phyloP scores from a whole-genome alignment of 2,329 filamentous ascomycete species.

The Alternaria incomplexa region DNA sequence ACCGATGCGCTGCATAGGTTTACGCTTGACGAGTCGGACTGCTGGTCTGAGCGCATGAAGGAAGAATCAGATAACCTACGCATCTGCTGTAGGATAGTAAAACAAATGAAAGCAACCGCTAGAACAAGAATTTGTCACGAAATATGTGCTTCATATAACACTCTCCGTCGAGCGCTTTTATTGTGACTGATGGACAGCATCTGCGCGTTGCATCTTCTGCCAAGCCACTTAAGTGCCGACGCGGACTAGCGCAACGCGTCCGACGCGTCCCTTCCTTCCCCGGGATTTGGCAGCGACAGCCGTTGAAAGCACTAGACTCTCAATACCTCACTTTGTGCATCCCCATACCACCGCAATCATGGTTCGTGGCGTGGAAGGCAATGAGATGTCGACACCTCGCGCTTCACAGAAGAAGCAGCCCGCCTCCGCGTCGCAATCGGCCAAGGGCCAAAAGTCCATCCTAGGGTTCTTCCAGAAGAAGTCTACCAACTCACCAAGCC shows the following conservation, averaged over 20 bases:
- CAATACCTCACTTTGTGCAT: background rate
- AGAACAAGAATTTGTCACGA: background rate
- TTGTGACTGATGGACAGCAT: background rate
- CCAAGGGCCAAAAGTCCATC: conserved; percentile 73
- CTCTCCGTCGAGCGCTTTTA: background rate
- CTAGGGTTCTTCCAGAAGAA: conserved; percentile 78
- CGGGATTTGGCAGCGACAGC: background rate
- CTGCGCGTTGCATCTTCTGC: background rate
- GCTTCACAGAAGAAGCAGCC: conserved; percentile 55
- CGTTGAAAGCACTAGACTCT: background rate
- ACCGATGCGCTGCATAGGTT: background rate
- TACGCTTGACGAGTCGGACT: background rate
- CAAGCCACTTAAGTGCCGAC: conserved; percentile 4
- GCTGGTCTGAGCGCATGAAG: background rate
- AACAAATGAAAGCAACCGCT: background rate
- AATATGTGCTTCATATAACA: background rate
- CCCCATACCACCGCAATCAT: conserved; percentile 29
- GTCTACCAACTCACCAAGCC: conserved; percentile 56
- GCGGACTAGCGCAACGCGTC: conserved; percentile 10
- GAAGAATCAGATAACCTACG: background rate
- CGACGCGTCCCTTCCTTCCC: conserved; percentile 11
- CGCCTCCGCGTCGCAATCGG: conserved; percentile 54
- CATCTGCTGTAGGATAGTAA: background rate
- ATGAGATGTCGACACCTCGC: conserved; percentile 54
- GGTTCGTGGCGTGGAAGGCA: conserved; percentile 55